Percentiles rank a stretch among this genome's conserved stretches.
Evolutionary conservation across 2,329 filamentous ascomycete species (phyloP).

Genomic region (Eurotiales sp.): DNA sequence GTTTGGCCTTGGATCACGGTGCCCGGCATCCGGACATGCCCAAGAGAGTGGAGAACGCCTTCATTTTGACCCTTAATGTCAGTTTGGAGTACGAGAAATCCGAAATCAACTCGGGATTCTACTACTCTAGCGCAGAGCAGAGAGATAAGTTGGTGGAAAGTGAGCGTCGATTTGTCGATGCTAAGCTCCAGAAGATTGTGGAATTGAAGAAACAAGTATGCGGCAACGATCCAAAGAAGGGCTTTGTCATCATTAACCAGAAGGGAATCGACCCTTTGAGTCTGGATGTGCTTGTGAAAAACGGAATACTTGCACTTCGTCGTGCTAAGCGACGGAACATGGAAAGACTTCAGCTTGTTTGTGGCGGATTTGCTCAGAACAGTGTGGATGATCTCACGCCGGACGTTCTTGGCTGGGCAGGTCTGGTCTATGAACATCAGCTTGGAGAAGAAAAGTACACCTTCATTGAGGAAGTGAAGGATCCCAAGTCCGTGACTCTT

Average conservation of each 20-base stretch:
- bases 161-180: conserved; percentile 90
- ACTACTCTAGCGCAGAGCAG: conserved; percentile 96
- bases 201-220: conserved; percentile 98
- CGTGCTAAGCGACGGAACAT: conserved; percentile 98
- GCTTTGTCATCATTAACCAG: conserved; percentile 97
- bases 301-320: conserved; percentile 90
- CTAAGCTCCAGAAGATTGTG: conserved; percentile 95
- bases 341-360: conserved; percentile 94
- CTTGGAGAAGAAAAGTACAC: conserved; percentile 99
- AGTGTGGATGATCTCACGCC: conserved; percentile 89
- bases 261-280: conserved; percentile 98
- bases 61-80: conserved; percentile 92
- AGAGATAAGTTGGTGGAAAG: conserved; percentile 97
- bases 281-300: conserved; percentile 94
- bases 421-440: conserved; percentile 93
- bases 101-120: conserved; percentile 98
- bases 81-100: conserved; percentile 98
- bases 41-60: conserved; percentile 91
- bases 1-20: conserved; percentile 89
- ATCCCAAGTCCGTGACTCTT: conserved; percentile 94
- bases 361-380: conserved; percentile 88
- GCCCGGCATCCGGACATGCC: conserved; percentile 98
- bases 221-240: conserved; percentile 86
- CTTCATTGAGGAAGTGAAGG: conserved; percentile 97
- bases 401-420: conserved; percentile 90